These are phyloP conservation scores for Raphanus sativus DNA, from an alignment of 345 rosid genomes.

Conservation along the genomic window DNA sequence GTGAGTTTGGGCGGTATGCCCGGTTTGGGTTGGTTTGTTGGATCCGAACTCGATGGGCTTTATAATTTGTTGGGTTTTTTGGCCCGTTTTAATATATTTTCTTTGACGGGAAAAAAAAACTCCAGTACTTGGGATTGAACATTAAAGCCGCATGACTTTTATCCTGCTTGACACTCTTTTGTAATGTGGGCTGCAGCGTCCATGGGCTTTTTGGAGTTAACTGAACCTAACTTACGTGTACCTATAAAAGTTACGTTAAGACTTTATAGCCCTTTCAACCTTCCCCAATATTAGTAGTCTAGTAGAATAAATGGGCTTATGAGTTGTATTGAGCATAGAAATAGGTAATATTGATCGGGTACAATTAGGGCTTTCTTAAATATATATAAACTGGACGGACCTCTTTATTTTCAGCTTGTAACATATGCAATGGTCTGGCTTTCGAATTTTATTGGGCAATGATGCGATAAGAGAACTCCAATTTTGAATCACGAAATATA, in stretches of 20 bases:
- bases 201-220: slow-evolving; percentile 13
- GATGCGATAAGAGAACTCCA: no score
- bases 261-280: neutral
- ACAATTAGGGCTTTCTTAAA: neutral
- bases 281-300: neutral
- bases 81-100: no score
- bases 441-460: neutral
- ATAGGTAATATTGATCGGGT: neutral
- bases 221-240: neutral
- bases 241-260: neutral
- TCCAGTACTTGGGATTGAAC: neutral
- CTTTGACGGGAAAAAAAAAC: no score
- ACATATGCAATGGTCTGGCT: neutral
- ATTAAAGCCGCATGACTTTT: slow-evolving; percentile 27
- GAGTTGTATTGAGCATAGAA: neutral
- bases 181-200: neutral
- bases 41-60: no score
- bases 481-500: neutral
- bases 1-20: no score
- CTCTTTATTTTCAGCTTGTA: neutral
- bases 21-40: no score
- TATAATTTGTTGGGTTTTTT: no score
- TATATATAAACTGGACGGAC: no score
- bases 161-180: neutral
- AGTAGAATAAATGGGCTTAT: neutral